Percentiles rank a stretch among this genome's conserved stretches.
These are phyloP conservation scores for Cryptococcus hybrid DNA, from an alignment of 1,284 basidiomycete species.

Conservation along the genomic window DNA sequence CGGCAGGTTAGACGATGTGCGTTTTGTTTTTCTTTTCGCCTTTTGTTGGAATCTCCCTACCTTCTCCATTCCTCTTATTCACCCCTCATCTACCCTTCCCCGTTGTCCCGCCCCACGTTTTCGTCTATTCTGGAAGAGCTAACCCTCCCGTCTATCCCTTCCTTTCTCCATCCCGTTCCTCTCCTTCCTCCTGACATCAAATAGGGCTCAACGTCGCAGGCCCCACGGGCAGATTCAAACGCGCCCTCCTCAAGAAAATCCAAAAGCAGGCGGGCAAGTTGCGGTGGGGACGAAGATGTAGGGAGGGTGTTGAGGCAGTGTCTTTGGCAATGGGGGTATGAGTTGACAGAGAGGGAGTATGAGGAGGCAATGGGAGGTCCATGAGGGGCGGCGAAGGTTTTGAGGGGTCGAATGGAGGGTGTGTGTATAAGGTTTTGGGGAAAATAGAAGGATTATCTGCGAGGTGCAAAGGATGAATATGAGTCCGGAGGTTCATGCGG, in stretches of 20 bases:
- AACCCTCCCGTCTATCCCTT: neutral
- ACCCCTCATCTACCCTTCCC: neutral
- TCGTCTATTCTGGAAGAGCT: too few relatives aligned
- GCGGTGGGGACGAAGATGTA: conserved; percentile 34
- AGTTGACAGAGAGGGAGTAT: conserved; percentile 34
- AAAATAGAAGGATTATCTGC: too few relatives aligned
- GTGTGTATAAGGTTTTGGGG: too few relatives aligned
- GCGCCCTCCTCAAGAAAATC: conserved; percentile 49
- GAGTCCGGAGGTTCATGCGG: too few relatives aligned
- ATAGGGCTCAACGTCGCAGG: conserved; percentile 53
- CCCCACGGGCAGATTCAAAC: conserved; percentile 51
- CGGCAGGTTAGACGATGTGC: conserved; percentile 52
- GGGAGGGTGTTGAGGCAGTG: conserved; percentile 41
- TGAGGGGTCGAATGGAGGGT: too few relatives aligned
- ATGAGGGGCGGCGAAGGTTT: too few relatives aligned
- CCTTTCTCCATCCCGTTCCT: neutral
- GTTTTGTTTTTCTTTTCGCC: conserved; percentile 13
- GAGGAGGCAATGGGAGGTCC: conserved; percentile 18
- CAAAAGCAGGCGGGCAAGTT: conserved; percentile 35
- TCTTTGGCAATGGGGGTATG: conserved; percentile 47
- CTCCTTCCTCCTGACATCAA: neutral
- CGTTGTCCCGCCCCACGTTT: neutral
- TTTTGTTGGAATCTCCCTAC: neutral
- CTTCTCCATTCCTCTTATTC: neutral
- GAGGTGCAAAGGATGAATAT: too few relatives aligned